A percentile compares a stretch with the other conserved stretches of the same genome.
Evolutionary conservation across 257 asterid species (phyloP).

Genomic region (Solanum chmielewskii): DNA sequence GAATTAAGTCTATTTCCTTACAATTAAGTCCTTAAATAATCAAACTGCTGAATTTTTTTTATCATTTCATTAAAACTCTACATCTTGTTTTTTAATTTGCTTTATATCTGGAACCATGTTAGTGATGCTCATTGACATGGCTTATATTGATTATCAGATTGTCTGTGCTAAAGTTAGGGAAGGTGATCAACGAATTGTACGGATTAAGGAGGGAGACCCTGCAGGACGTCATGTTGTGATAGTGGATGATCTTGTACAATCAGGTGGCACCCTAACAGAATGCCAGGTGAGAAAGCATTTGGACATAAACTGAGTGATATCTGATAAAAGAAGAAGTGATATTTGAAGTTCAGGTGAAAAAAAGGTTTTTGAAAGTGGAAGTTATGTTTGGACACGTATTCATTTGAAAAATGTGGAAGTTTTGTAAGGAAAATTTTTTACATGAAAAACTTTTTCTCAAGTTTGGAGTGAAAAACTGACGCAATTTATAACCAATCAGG

Average conservation of each 20-base stretch:
- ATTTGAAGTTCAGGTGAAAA: neutral
- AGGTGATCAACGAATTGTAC: slow-evolving; percentile 80
- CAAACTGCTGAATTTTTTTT: neutral
- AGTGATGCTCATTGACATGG: neutral
- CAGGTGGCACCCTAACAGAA: slow-evolving; percentile 85
- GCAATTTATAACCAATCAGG: neutral
- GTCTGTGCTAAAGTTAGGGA: slow-evolving; percentile 96
- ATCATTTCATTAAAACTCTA: neutral
- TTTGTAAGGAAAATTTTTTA: neutral
- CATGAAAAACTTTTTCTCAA: neutral
- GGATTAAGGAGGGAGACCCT: slow-evolving; percentile 91
- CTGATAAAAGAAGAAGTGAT: neutral
- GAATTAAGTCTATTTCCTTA: neutral
- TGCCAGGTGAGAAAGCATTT: slow-evolving; percentile 56
- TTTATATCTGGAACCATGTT: neutral
- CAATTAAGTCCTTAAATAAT: neutral
- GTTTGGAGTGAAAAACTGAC: neutral
- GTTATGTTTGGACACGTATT: neutral
- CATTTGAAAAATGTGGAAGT: neutral
- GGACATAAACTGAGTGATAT: neutral
- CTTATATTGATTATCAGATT: slow-evolving; percentile 36
- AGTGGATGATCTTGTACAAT: slow-evolving; percentile 97
- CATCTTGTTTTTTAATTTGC: neutral
- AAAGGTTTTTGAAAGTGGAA: neutral
- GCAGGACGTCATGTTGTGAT: slow-evolving; percentile 91